These are phyloP conservation scores for Gloeophyllum trabeum DNA, from an alignment of 768 basidiomycete genomes.

Conservation along the genomic window DNA sequence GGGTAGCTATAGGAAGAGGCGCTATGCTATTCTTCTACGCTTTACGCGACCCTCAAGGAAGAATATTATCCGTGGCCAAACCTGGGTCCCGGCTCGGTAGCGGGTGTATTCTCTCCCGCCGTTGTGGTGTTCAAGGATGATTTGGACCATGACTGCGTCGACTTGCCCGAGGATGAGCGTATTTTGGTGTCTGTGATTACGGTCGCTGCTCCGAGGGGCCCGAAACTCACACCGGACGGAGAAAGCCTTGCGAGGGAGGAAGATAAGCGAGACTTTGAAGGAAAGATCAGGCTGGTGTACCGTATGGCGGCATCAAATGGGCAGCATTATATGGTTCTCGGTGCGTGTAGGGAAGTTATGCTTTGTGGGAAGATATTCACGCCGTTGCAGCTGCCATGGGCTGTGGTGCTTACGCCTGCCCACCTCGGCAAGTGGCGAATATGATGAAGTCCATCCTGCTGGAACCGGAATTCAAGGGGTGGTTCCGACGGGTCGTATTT, in stretches of 20 bases:
- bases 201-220: conserved; percentile 28
- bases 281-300: conserved; percentile 30
- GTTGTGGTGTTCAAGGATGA: conserved; percentile 37
- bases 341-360: conserved; percentile 12
- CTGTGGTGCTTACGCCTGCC: conserved; percentile 31
- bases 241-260: neutral
- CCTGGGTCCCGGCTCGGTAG: conserved; percentile 24
- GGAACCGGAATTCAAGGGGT: conserved; percentile 30
- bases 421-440: conserved; percentile 25
- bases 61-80: conserved; percentile 37
- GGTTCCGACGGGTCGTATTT: conserved; percentile 28
- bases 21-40: conserved; percentile 34
- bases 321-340: conserved; percentile 25
- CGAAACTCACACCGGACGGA: conserved; percentile 11
- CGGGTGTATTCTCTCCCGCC: conserved; percentile 31
- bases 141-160: conserved; percentile 28
- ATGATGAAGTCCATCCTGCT: conserved; percentile 30
- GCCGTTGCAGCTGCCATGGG: conserved; percentile 28
- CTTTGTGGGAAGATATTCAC: conserved; percentile 1
- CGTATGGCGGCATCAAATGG: conserved; percentile 28
- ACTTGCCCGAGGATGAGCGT: conserved; percentile 20
- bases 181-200: conserved; percentile 31
- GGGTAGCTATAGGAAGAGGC: conserved; percentile 27
- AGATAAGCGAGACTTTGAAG: conserved; percentile 14
- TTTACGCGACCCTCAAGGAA: conserved; percentile 27